Evolutionary conservation across 2,329 filamentous ascomycete species (phyloP), one percentile per base, ranked within the genome.

Genomic region (Zelopaecilomyces penicillatus): DNA sequence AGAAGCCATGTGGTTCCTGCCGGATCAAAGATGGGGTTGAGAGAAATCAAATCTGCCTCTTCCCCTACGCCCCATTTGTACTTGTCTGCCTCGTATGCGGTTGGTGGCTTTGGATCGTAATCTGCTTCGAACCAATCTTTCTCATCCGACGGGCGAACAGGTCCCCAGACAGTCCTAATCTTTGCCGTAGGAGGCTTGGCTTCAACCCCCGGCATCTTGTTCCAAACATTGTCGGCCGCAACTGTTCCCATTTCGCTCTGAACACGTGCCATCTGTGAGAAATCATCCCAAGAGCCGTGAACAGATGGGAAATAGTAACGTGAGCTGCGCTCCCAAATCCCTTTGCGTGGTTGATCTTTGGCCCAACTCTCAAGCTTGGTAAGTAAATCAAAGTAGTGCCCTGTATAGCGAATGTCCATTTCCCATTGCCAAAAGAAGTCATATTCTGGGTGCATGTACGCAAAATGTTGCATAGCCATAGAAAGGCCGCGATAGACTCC

Each of bases 371-470:
- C 75, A 33, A 88, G 68, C 58, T 83, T 83, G 52, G 80, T 76
- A 57, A 91, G 76, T 19, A 87, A 65, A 49, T 87, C 79, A 52
- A 85, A 89, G 68, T 86, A 91, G 65, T 95, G 88, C 32, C 89
- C 88, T 0, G 85, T 93, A 63, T 94, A 95, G 30, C 88, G 82
- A 37, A 90, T 80, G 57, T 95, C 89, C 83, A 95, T 91, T 64
- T 95, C 89, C 87, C 89, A 94, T 53, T 95, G 87, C 89, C 89
- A 95, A 64, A 89, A 88, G 66, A 82, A 87, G 39, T 94, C 87
- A 58, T 90, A 95, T 62, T 95, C 89, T 1, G 87, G 85, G 63
- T 95, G 89, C 56, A 80, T 77, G 58, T 90, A 82, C 5, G 90
- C 87, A 61, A 97, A 97, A 64, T 91, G 86, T 59, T 96, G 90